Conservation (phyloP, 1,139 yeast genomes). For the Protomyces gravidus region DNA sequence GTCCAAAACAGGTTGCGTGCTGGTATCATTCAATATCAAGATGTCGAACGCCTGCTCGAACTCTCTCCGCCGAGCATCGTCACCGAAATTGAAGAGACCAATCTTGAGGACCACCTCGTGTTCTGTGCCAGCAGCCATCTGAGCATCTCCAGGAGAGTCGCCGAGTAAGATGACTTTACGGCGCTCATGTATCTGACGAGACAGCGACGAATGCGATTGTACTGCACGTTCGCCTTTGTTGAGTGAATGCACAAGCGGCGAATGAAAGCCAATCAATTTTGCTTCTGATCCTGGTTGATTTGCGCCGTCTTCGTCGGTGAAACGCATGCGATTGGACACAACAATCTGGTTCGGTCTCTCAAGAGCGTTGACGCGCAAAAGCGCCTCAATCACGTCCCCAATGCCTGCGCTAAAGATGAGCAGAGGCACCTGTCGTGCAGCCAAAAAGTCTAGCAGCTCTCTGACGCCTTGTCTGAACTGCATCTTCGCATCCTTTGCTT, state of each 20-base stretch:
- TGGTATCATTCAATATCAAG: not conserved
- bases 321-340: slow-evolving; percentile 21
- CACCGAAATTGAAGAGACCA: slow-evolving; percentile 22
- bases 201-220: not conserved
- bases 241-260: slow-evolving; percentile 23
- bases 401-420: slow-evolving; percentile 26
- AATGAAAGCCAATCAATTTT: slow-evolving; percentile 8
- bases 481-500: slow-evolving; percentile 3
- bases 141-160: slow-evolving; percentile 23
- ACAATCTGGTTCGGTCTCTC: slow-evolving; percentile 6
- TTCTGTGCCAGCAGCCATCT: slow-evolving; percentile 16
- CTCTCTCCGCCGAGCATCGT: slow-evolving; percentile 6
- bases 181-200: slow-evolving; percentile 4
- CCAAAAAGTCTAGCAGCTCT: slow-evolving; percentile 3
- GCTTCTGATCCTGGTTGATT: not conserved
- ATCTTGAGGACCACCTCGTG: slow-evolving; percentile 14
- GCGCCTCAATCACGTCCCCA: slow-evolving; percentile 22
- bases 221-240: slow-evolving; percentile 27
- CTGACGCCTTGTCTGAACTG: slow-evolving; percentile 12
- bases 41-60: slow-evolving; percentile 14
- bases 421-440: not conserved
- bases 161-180: slow-evolving; percentile 17
- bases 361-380: slow-evolving; percentile 5
- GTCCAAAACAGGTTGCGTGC: not conserved
- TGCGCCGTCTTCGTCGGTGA: not conserved